Conservation (phyloP, 2,329 filamentous ascomycete genomes). For the Ceratocystiopsis minuta region DNA sequence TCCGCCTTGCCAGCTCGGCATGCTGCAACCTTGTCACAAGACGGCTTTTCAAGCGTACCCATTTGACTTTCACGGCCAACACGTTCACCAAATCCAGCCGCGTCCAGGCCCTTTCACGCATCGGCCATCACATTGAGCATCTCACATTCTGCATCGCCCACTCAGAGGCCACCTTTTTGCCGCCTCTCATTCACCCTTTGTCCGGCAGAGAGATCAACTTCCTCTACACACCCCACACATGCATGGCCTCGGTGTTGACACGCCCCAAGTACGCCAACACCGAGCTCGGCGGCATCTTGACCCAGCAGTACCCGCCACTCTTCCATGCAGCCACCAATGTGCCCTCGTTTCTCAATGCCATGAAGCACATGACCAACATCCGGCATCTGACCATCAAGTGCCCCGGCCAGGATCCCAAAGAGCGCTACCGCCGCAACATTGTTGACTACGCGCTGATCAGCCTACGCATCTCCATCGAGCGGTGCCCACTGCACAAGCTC, state of each 20-base stretch:
- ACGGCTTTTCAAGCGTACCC: slow-evolving; percentile 49
- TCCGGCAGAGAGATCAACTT: slow-evolving; percentile 66
- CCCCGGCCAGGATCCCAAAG: slow-evolving; percentile 48
- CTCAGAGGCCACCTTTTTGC: slow-evolving; percentile 59
- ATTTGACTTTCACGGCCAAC: slow-evolving; percentile 52
- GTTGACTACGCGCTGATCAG: slow-evolving; percentile 85
- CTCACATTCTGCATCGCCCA: slow-evolving; percentile 65
- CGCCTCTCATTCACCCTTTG: slow-evolving; percentile 62
- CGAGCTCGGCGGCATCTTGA: slow-evolving; percentile 64
- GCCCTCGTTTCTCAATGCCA: slow-evolving; percentile 60
- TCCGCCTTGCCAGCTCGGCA: slow-evolving; percentile 51
- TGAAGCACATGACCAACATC: slow-evolving; percentile 51
- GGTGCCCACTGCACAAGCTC: slow-evolving; percentile 46
- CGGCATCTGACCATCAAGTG: slow-evolving; percentile 60
- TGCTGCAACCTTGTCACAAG: slow-evolving; percentile 53
- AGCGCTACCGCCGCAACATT: slow-evolving; percentile 56
- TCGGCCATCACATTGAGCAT: slow-evolving; percentile 63
- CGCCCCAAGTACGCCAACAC: slow-evolving; percentile 64
- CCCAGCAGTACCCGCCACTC: slow-evolving; percentile 71
- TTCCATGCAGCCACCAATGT: slow-evolving; percentile 85
- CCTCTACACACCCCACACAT: slow-evolving; percentile 61
- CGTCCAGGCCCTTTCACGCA: slow-evolving; percentile 54
- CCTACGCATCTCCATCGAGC: slow-evolving; percentile 65
- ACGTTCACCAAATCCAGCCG: slow-evolving; percentile 59
- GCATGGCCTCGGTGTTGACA: slow-evolving; percentile 40